Conservation (phyloP, 768 basidiomycete species). For the Podaxis sp. region DNA sequence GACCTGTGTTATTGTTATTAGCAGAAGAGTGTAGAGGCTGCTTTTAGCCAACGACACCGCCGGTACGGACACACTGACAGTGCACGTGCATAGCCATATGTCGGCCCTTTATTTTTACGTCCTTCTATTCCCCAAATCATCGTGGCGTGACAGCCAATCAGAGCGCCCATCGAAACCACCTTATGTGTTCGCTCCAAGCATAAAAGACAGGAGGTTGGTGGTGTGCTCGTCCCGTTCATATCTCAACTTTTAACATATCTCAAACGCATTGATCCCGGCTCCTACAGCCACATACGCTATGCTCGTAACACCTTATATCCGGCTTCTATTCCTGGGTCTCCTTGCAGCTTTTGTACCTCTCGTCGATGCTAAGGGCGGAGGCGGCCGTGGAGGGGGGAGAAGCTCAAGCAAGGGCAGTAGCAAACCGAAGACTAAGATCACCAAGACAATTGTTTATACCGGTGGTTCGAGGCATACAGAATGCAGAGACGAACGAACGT, state of each 20-base stretch:
- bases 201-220: not conserved
- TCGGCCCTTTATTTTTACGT: not conserved
- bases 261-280: not conserved
- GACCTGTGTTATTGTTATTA: too few species aligned
- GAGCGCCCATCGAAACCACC: not conserved
- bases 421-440: not conserved
- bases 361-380: conserved; percentile 3
- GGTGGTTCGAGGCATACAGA: not conserved
- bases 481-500: conserved; percentile 10
- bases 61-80: not conserved
- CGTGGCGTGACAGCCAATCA: not conserved
- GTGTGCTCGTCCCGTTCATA: not conserved
- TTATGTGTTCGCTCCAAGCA: not conserved
- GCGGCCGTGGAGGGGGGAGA: not conserved
- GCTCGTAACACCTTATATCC: not conserved
- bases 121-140: not conserved
- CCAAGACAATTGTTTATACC: not conserved
- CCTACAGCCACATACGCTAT: not conserved
- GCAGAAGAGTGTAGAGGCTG: too few species aligned
- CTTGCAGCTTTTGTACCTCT: conserved; percentile 5
- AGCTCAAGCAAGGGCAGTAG: not conserved
- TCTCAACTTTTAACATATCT: not conserved
- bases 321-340: not conserved
- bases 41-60: not conserved
- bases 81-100: not conserved